Evolutionary conservation across 352 stramenopile species (phyloP).

Genomic region (Stramenopiles sp.): DNA sequence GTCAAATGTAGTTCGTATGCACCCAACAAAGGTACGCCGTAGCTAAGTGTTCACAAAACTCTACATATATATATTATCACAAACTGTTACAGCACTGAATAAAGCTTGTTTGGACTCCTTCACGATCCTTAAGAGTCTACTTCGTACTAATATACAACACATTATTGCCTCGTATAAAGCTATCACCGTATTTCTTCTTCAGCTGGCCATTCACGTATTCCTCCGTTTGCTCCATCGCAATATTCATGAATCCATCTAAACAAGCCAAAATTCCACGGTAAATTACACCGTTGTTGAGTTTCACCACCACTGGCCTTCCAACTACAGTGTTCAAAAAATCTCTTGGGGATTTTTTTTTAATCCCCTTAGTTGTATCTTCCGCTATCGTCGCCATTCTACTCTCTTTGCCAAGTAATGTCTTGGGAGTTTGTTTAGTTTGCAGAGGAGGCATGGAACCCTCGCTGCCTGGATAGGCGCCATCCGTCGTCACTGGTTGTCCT

Average conservation of each 20-base stretch:
- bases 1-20: too few species aligned
- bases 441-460: too few species aligned
- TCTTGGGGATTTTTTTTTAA: conserved; percentile 55
- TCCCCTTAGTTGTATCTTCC: conserved; percentile 25
- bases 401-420: too few species aligned
- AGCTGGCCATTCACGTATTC: conserved; percentile 98
- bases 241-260: conserved; percentile 99
- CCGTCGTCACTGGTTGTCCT: too few species aligned
- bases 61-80: too few species aligned
- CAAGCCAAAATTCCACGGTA: conserved; percentile 96
- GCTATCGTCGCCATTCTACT: conserved; percentile 18
- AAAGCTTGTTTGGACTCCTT: too few species aligned
- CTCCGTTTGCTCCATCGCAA: conserved; percentile 99
- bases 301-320: conserved; percentile 85
- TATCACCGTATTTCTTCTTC: conserved; percentile 97
- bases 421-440: too few species aligned
- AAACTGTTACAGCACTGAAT: too few species aligned
- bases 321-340: conserved; percentile 77
- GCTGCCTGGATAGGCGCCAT: too few species aligned
- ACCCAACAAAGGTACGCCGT: too few species aligned
- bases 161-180: conserved; percentile 99
- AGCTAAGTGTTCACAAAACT: too few species aligned
- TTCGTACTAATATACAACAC: conserved; percentile 33
- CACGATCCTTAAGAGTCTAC: too few species aligned
- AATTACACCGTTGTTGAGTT: conserved; percentile 95